Conservation (phyloP, 2,329 filamentous ascomycete species). For the Didymella keratinophila region DNA sequence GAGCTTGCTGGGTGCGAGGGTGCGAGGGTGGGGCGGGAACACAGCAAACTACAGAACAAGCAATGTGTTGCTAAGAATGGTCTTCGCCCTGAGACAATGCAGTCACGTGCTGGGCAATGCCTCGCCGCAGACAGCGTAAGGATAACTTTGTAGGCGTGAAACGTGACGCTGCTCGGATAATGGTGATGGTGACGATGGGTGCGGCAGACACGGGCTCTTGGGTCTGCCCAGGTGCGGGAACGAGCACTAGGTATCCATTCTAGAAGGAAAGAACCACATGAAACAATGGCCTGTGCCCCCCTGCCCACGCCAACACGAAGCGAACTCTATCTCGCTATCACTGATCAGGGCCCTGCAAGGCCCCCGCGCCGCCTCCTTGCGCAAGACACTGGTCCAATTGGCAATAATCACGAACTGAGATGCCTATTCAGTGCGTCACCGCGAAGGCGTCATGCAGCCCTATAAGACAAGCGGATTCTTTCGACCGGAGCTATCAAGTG, state of each 20-base stretch:
- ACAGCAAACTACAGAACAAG: conserved; percentile 15
- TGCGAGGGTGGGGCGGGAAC: conserved; percentile 20
- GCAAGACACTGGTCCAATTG: background rate
- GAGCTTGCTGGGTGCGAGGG: conserved; percentile 18
- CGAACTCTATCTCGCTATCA: conserved; percentile 7
- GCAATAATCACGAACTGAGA: background rate
- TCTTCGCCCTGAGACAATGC: conserved; percentile 3
- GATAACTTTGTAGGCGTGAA: background rate
- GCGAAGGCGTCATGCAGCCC: conserved; percentile 10
- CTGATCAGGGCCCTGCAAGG: background rate
- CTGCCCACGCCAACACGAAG: conserved; percentile 6
- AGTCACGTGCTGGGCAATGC: conserved; percentile 11
- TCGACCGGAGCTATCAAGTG: conserved; percentile 13
- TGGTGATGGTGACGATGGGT: conserved; percentile 17
- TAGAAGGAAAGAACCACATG: conserved; percentile 20
- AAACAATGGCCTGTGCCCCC: conserved; percentile 16
- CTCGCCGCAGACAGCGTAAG: background rate
- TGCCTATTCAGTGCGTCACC: background rate
- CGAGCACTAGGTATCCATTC: conserved; percentile 15
- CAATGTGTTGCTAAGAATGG: conserved; percentile 10
- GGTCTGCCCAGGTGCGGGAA: conserved; percentile 12
- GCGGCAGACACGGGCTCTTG: conserved; percentile 19
- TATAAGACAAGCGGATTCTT: conserved; percentile 3
- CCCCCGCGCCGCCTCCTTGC: conserved; percentile 11
- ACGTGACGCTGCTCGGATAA: conserved; percentile 13